phyloP scores from a whole-genome alignment of 1,139 yeast species.

The Scheffersomyces segobiensis region DNA sequence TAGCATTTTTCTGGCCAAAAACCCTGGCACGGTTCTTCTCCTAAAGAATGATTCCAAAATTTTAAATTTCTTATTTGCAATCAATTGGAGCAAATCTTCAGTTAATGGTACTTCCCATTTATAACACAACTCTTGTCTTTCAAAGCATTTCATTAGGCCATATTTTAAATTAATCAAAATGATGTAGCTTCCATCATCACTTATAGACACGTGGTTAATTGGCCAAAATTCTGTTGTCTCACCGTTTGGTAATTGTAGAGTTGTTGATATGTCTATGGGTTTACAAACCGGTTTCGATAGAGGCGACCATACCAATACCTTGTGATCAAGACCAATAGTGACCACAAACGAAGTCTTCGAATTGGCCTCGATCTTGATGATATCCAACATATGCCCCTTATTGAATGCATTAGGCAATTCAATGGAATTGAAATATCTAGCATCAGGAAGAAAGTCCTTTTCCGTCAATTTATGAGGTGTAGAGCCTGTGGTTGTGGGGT shows the following conservation, averaged over 20 bases:
- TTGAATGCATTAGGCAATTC: conserved; percentile 42
- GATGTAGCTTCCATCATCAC: conserved; percentile 60
- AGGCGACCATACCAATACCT: conserved; percentile 74
- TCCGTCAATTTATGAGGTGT: neutral
- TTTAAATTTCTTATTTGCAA: conserved; percentile 23
- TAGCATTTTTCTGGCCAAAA: conserved; percentile 45
- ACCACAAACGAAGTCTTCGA: conserved; percentile 59
- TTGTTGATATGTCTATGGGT: conserved; percentile 48
- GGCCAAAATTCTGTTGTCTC: conserved; percentile 61
- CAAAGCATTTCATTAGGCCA: conserved; percentile 59
- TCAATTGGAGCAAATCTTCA: conserved; percentile 21
- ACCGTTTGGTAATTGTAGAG: conserved; percentile 30
- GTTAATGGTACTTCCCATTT: conserved; percentile 46
- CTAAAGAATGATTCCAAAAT: conserved; percentile 64
- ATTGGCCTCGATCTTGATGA: conserved; percentile 58
- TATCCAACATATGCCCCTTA: conserved; percentile 59
- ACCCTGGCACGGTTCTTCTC: conserved; percentile 51
- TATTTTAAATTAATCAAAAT: conserved; percentile 54
- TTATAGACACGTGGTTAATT: conserved; percentile 57
- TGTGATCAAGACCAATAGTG: conserved; percentile 73
- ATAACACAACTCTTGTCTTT: conserved; percentile 52
- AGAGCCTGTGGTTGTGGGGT: conserved; percentile 9
- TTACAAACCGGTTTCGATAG: conserved; percentile 26
- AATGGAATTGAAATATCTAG: conserved; percentile 37
- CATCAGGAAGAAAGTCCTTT: conserved; percentile 19